phyloP scores from a whole-genome alignment of 2,329 filamentous ascomycete genomes.

The Colletotrichum orchidophilum region DNA sequence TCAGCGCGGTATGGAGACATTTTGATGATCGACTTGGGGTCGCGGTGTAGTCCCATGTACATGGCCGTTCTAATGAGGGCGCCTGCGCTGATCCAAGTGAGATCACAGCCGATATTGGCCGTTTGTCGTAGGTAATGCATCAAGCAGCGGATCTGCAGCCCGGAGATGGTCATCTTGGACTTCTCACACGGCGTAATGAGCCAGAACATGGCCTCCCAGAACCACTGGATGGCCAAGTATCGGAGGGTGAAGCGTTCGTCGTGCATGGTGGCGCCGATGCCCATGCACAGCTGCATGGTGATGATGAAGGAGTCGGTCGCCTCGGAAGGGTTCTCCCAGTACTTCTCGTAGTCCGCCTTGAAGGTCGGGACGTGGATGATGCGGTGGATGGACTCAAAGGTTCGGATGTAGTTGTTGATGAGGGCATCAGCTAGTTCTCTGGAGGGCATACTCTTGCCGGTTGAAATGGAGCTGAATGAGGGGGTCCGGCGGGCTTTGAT shows the following conservation, averaged over 20 bases:
- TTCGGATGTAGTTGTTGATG: conserved; percentile 62
- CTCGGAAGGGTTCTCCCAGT: conserved; percentile 54
- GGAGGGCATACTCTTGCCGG: conserved; percentile 51
- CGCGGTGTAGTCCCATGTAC: conserved; percentile 67
- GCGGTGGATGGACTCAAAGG: conserved; percentile 65
- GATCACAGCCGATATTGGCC: conserved; percentile 57
- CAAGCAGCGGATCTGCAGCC: conserved; percentile 63
- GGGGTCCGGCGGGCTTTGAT: conserved; percentile 53
- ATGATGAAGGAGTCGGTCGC: conserved; percentile 57
- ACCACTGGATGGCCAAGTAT: conserved; percentile 56
- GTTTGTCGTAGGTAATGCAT: conserved; percentile 59
- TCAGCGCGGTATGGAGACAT: conserved; percentile 60
- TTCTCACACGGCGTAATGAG: conserved; percentile 58
- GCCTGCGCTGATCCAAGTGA: conserved; percentile 62
- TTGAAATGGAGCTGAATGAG: conserved; percentile 43
- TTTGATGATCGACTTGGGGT: conserved; percentile 58
- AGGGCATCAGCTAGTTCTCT: conserved; percentile 58
- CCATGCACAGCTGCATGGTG: conserved; percentile 64
- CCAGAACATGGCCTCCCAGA: conserved; percentile 63
- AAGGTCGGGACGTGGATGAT: conserved; percentile 68
- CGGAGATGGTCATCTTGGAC: conserved; percentile 55
- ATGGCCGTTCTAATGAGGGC: conserved; percentile 62
- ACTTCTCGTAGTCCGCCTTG: conserved; percentile 59
- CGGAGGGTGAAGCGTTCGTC: conserved; percentile 56
- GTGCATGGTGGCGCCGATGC: conserved; percentile 58